Evolutionary conservation across 2,329 filamentous ascomycete species (phyloP), one percentile per base, ranked within the genome.

Genomic region (Cordyceps farinosa): DNA sequence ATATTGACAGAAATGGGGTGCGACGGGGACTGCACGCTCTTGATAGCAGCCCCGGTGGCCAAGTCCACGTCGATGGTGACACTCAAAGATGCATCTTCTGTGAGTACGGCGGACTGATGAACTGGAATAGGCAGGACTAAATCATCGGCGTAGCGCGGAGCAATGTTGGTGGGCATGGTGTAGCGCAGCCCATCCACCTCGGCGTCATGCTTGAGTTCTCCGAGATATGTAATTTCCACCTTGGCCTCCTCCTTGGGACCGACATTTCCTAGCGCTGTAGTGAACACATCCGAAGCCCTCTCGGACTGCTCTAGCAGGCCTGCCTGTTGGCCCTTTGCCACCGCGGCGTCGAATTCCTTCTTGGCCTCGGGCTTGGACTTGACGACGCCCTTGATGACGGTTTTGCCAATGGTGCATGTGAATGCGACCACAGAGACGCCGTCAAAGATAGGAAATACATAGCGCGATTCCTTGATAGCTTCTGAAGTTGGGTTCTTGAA

Each of bases 391-490:
- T 78, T 78, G 67, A 90, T 84, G 17, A 84, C 78, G 27, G 85
- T 83, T 38, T 80, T 75, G 40, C 82, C 87, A 53, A 92, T 79
- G 15, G 78, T 83, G 74, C 88, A 91, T 5, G 79, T 82, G 66
- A 92, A 92, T 3, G 78, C 81, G 8, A 88, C 87, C 0, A 92
- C 85, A 7, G 85, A 88, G 17, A 90, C 86, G 10, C 89, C 89
- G 69, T 91, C 87, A 66, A 88, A 90, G 0, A 92, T 78, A 0
- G 90, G 90, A 66, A 92, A 92, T 0, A 82, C 81, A 71, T 92
- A 92, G 15, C 79, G 78, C 17, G 86, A 80, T 69, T 90, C 74
- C 10, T 73, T 66, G 15, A 76, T 66, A 1, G 66, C 5, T 0
- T 51, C 38, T 0, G 65, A 48, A 17, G 65, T 54, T 2, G 85